phyloP scores from a whole-genome alignment of 306 rosid genomes.

The Quercus aquifolioides region DNA sequence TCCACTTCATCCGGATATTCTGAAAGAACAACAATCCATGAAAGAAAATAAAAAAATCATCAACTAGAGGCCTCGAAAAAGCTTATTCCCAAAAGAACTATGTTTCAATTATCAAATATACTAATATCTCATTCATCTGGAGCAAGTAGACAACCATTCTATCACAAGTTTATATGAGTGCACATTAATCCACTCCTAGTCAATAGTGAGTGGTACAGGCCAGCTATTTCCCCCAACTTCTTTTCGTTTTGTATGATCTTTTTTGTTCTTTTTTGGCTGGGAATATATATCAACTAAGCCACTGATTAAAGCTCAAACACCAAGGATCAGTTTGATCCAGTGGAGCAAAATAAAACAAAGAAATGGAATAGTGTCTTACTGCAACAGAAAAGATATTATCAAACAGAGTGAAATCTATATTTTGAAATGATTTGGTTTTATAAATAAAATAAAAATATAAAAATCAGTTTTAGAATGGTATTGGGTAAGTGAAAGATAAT shows the following conservation, averaged over 20 bases:
- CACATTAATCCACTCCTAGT: neutral
- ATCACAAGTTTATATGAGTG: neutral
- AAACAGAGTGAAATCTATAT: neutral
- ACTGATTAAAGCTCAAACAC: neutral
- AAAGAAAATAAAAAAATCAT: conserved; percentile 2
- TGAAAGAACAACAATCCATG: conserved; percentile 33
- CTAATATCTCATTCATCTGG: neutral
- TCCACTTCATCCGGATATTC: conserved; percentile 98
- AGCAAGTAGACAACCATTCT: neutral
- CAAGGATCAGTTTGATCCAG: neutral
- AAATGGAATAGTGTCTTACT: neutral
- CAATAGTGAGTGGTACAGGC: neutral
- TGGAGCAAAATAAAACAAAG: no score
- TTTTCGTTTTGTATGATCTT: neutral
- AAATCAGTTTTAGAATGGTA: neutral
- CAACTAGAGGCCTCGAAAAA: conserved; percentile 1
- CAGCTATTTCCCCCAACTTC: neutral
- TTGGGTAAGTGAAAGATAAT: neutral
- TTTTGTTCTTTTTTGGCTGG: neutral
- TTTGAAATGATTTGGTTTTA: neutral
- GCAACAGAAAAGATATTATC: neutral
- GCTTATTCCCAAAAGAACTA: neutral
- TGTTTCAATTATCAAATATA: neutral
- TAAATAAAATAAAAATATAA: neutral
- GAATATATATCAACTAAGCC: neutral